Evolutionary conservation across 495 filamentous ascomycete species (phyloP).

Genomic region (Penicillium arizonense): DNA sequence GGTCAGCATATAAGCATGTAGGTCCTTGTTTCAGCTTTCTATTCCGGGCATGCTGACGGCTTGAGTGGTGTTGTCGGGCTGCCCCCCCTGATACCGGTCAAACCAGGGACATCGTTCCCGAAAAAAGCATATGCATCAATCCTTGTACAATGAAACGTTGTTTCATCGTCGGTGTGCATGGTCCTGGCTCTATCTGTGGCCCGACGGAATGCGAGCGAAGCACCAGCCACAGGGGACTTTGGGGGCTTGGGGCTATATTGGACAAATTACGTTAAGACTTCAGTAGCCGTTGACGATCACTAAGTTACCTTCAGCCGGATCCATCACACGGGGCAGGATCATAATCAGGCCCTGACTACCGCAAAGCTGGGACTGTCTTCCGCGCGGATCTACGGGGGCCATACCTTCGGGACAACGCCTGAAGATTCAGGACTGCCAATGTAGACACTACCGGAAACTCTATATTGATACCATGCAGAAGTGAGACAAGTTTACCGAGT

Average conservation of each 20-base stretch:
- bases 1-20: not conserved
- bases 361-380: not conserved
- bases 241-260: not conserved
- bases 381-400: too few species aligned
- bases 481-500: too few species aligned
- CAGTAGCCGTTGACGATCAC: slow-evolving; percentile 5
- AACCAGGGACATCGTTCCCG: not conserved
- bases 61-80: not conserved
- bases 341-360: not conserved
- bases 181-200: too few species aligned
- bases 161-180: not conserved
- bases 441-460: too few species aligned
- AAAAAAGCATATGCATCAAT: not conserved
- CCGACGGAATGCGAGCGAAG: too few species aligned
- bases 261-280: not conserved
- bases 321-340: not conserved
- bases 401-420: too few species aligned
- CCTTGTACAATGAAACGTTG: not conserved
- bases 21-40: not conserved
- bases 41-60: not conserved
- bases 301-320: not conserved
- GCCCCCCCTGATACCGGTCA: not conserved
- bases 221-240: too few species aligned
- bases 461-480: too few species aligned
- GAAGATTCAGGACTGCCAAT: too few species aligned